Evolutionary conservation across 805 yeast genomes (phyloP).

Genomic region (Candida ulmi): DNA sequence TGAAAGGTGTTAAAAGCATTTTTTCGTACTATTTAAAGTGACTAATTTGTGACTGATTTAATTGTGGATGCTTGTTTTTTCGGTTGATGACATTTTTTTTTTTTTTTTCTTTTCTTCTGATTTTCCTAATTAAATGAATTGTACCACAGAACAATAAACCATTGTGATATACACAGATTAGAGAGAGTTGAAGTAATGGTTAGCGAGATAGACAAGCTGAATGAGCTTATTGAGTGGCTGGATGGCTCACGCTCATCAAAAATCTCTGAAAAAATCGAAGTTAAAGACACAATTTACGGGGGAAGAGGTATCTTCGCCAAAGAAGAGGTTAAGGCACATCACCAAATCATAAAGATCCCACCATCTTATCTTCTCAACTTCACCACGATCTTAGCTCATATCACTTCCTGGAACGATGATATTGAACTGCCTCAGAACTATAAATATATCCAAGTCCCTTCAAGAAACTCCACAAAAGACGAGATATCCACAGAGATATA

Average conservation of each 20-base stretch:
- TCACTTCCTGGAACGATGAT: slow-evolving; percentile 28
- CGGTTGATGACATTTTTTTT: not conserved
- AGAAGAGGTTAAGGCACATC: slow-evolving; percentile 31
- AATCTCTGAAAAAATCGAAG: slow-evolving; percentile 35
- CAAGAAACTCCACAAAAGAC: slow-evolving; percentile 16
- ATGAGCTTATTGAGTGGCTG: not conserved
- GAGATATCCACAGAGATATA: slow-evolving; percentile 13
- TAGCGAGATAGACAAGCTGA: not conserved
- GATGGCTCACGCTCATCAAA: not conserved
- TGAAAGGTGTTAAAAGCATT: not conserved
- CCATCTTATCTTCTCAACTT: slow-evolving; percentile 53
- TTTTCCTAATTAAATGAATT: too few relatives aligned
- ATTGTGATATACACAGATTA: too few relatives aligned
- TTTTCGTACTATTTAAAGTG: not conserved
- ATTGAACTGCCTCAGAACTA: slow-evolving; percentile 3
- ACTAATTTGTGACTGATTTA: not conserved
- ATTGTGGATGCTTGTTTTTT: too few relatives aligned
- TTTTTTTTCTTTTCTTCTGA: too few relatives aligned
- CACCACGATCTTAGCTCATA: slow-evolving; percentile 43
- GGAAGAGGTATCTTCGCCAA: slow-evolving; percentile 63
- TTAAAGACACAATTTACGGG: slow-evolving; percentile 35
- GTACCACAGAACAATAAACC: too few relatives aligned
- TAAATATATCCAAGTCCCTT: slow-evolving; percentile 10
- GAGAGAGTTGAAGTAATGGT: not conserved
- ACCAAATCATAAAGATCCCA: slow-evolving; percentile 51